Conservation (phyloP, 768 basidiomycete species). For the Chalciporus sphaerocephalus region DNA sequence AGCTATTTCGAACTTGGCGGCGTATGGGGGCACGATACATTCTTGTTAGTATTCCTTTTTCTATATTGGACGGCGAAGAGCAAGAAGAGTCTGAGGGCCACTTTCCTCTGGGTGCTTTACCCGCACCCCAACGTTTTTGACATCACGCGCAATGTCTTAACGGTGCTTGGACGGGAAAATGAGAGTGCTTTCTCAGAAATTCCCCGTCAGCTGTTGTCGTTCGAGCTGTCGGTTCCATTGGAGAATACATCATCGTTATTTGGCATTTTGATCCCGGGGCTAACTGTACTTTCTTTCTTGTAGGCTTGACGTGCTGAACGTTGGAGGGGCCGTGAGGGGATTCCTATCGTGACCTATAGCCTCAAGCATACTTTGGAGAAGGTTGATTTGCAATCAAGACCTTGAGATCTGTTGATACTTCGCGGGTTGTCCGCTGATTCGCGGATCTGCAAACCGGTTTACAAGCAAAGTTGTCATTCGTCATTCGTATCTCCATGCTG, state of each 20-base stretch:
- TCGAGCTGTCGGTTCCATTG: too few relatives aligned
- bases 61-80: background rate
- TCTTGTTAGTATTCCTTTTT: constrained; percentile 57
- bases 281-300: constrained; percentile 11
- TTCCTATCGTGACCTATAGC: constrained; percentile 56
- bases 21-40: constrained; percentile 99
- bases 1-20: constrained; percentile 97
- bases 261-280: background rate
- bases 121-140: background rate
- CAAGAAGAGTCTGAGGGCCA: background rate
- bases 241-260: background rate
- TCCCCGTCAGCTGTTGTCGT: background rate
- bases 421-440: background rate
- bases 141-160: background rate
- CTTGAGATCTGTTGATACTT: too few relatives aligned
- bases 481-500: too few relatives aligned
- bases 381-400: background rate
- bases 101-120: background rate
- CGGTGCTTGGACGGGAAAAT: background rate
- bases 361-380: too few relatives aligned
- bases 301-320: constrained; percentile 82
- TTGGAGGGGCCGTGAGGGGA: constrained; percentile 87
- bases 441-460: too few relatives aligned
- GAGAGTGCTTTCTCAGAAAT: background rate
- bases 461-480: background rate